A percentile compares a stretch with the other conserved stretches of the same genome.
phyloP scores from a whole-genome alignment of 1,139 yeast genomes.

The Saccharomyces hybrid region DNA sequence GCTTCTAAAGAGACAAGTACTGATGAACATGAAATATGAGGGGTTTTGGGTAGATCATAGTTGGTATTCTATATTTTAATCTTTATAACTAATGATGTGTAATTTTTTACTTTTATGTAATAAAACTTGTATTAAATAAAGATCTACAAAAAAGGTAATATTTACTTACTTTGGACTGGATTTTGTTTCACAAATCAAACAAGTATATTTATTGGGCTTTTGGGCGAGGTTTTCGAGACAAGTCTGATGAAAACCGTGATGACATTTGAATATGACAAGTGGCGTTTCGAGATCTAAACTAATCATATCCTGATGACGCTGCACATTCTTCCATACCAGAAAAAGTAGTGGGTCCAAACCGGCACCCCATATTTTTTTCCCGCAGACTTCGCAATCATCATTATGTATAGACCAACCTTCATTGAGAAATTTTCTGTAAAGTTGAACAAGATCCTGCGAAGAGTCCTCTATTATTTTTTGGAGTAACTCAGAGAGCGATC shows the following conservation, averaged over 20 bases:
- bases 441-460: constrained; percentile 14
- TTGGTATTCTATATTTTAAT: constrained; percentile 41
- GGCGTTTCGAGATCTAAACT: not conserved
- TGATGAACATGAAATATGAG: constrained; percentile 34
- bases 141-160: not conserved
- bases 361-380: constrained; percentile 56
- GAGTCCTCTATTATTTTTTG: constrained; percentile 19
- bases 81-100: not conserved
- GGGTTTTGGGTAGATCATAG: constrained; percentile 46
- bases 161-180: not conserved
- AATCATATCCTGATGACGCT: not conserved
- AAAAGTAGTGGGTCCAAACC: constrained; percentile 40
- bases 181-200: constrained; percentile 16
- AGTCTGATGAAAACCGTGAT: constrained; percentile 60
- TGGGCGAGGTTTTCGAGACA: constrained; percentile 49
- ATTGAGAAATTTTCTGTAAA: constrained; percentile 13
- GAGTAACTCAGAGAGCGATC: constrained; percentile 16
- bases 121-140: not conserved
- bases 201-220: constrained; percentile 13
- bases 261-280: constrained; percentile 45
- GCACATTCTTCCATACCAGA: constrained; percentile 39
- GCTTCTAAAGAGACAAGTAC: constrained; percentile 42
- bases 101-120: not conserved
- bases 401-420: constrained; percentile 56
- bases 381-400: constrained; percentile 64